These are phyloP conservation scores for Metrosideros polymorpha DNA, from an alignment of 441 rosid genomes.

Conservation along the genomic window DNA sequence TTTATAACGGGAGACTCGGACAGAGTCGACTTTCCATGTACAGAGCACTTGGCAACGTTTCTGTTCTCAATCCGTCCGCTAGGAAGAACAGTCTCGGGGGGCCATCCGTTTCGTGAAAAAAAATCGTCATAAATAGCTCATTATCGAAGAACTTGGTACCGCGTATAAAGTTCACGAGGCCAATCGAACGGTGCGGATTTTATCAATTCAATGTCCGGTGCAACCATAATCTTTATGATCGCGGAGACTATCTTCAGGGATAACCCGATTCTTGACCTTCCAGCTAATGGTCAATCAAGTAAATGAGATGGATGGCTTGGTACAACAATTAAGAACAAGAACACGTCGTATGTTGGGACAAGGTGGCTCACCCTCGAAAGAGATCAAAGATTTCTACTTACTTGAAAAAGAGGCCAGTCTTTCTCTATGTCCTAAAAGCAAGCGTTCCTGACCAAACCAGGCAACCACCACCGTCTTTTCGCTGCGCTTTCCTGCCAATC, in stretches of 20 bases:
- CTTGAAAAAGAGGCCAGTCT: neutral
- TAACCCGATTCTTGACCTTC: neutral
- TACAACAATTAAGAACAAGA: neutral
- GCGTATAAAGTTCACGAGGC: neutral
- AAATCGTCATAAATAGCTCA: no score
- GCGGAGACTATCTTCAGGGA: neutral
- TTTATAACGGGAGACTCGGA: neutral
- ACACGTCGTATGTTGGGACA: neutral
- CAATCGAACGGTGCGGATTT: neutral
- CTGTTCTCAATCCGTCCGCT: neutral
- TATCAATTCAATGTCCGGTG: neutral
- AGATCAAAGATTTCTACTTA: neutral
- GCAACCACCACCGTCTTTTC: neutral
- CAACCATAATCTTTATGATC: neutral
- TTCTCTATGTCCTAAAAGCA: neutral
- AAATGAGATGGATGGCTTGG: neutral
- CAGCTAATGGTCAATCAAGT: neutral
- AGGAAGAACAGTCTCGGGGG: neutral
- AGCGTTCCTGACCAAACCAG: neutral
- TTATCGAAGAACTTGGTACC: no score
- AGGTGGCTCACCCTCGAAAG: neutral
- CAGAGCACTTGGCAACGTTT: neutral
- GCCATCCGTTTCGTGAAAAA: neutral
- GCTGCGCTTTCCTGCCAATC: neutral
- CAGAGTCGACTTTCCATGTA: neutral